phyloP scores from a whole-genome alignment of 345 rosid genomes.

The Erucastrum elatum region DNA sequence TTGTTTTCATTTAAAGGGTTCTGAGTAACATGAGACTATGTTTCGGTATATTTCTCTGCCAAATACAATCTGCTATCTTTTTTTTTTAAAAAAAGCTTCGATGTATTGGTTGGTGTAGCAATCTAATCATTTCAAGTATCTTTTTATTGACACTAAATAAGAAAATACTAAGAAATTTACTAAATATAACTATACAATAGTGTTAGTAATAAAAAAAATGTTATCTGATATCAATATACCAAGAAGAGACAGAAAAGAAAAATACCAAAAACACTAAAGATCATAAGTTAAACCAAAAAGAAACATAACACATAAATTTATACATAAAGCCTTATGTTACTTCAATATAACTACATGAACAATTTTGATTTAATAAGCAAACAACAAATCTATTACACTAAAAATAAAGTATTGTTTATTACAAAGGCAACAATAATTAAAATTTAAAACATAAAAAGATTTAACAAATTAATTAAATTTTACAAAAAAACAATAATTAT shows the following conservation, averaged over 20 bases:
- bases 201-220: too few species aligned
- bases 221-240: background rate
- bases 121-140: background rate
- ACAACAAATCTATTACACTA: background rate
- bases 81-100: background rate
- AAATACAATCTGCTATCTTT: background rate
- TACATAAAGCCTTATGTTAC: background rate
- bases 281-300: background rate
- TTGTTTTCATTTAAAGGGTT: background rate
- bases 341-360: background rate
- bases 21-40: slow-evolving; percentile 20
- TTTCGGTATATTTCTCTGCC: background rate
- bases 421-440: background rate
- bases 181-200: too few species aligned
- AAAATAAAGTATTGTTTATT: too few species aligned
- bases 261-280: background rate
- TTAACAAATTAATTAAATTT: too few species aligned
- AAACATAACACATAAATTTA: background rate
- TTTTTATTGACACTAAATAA: background rate
- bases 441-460: too few species aligned
- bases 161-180: background rate
- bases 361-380: background rate
- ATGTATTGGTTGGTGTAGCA: background rate
- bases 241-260: background rate
- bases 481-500: too few species aligned